Base-by-base conservation (phyloP, 768 basidiomycete species). In the Suillus paluster region DNA sequence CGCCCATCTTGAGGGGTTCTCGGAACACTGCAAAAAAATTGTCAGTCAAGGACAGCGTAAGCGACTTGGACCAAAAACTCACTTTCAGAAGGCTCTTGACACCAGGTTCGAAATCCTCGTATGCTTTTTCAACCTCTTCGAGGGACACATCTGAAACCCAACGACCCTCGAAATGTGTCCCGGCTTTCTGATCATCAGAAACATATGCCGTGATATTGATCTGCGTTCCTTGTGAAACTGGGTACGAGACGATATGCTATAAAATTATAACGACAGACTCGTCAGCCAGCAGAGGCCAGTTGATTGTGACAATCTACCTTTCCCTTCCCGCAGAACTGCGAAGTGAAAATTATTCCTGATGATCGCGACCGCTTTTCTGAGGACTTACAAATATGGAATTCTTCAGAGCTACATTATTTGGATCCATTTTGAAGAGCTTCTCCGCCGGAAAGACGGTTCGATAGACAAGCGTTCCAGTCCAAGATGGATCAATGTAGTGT, bases 401-500 rank as follows among this genome's bases (percentile, higher is more conserved):
- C 5, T 59, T 66, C 10, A 79, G 50, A 5, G 69, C 61, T 2
- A 42, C 39, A 23, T 71, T 66, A 5, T 68, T 56, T 5, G 75
- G 77, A 34, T 65, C 10, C 17, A 66, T 64, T 39, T 64, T 63
- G 23, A 59, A 62, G 58, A 83, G 59, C 1, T 60, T 58, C n/a
- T 77, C 72, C 2, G 70, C 71, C 6, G 79, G 65, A 23, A 83
- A 65, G 38, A 80, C 58, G 4, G 62, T 69, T 5, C 83, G 73
- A 59, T 84, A 83, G 1, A 74, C 72, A 4, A 70, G 59, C 4
- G 73, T 75, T 9, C 84, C 84, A 1, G 77, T 81, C 72, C 79
- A 84, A 0, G 67, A 67, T 7, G 82, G 76, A 17, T 73, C 60
- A 0, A 67, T 53, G 15, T 63, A 64, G 14, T 68, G 61, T 30